A percentile compares a stretch with the other conserved stretches of the same genome.
These are phyloP conservation scores for Cubamyces sp. DNA, from an alignment of 768 basidiomycete species.

Conservation along the genomic window DNA sequence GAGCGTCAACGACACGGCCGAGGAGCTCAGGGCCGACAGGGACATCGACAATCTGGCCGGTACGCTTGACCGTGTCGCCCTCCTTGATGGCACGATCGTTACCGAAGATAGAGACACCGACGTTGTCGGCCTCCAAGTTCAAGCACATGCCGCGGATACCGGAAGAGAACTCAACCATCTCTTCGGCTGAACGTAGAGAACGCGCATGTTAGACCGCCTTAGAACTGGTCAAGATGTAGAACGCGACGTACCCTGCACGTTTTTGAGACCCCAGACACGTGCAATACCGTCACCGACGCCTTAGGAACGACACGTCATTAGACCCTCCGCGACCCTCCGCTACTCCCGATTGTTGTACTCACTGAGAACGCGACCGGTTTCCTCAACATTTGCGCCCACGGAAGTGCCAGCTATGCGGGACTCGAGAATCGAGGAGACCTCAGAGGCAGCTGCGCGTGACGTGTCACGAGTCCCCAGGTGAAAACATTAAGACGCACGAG, in stretches of 20 bases:
- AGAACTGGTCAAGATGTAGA: slow-evolving; percentile 12
- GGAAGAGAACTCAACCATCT: slow-evolving; percentile 99
- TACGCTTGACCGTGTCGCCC: slow-evolving; percentile 99
- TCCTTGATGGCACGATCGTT: slow-evolving; percentile 99
- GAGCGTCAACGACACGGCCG: slow-evolving; percentile 98
- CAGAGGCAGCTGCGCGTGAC: slow-evolving; percentile 81
- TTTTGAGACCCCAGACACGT: slow-evolving; percentile 98
- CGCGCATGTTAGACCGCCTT: slow-evolving; percentile 28
- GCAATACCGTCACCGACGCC: slow-evolving; percentile 99
- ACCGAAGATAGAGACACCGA: slow-evolving; percentile 99
- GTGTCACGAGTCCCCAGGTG: slow-evolving; percentile 37
- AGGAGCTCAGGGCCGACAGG: slow-evolving; percentile 97
- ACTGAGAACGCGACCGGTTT: slow-evolving; percentile 99
- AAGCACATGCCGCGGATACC: slow-evolving; percentile 99
- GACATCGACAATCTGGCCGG: slow-evolving; percentile 99
- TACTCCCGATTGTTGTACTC: slow-evolving; percentile 39
- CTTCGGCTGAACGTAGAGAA: slow-evolving; percentile 69
- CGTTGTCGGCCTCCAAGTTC: slow-evolving; percentile 99
- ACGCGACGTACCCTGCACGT: slow-evolving; percentile 83
- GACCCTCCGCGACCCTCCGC: slow-evolving; percentile 31
- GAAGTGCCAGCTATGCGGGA: slow-evolving; percentile 94
- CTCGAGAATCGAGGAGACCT: slow-evolving; percentile 99
- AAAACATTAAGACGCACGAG: slow-evolving; percentile 21
- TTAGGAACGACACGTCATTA: slow-evolving; percentile 39
- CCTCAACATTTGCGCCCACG: slow-evolving; percentile 93